These are phyloP conservation scores for Suillus luteus DNA, from an alignment of 768 basidiomycete genomes.

Conservation along the genomic window DNA sequence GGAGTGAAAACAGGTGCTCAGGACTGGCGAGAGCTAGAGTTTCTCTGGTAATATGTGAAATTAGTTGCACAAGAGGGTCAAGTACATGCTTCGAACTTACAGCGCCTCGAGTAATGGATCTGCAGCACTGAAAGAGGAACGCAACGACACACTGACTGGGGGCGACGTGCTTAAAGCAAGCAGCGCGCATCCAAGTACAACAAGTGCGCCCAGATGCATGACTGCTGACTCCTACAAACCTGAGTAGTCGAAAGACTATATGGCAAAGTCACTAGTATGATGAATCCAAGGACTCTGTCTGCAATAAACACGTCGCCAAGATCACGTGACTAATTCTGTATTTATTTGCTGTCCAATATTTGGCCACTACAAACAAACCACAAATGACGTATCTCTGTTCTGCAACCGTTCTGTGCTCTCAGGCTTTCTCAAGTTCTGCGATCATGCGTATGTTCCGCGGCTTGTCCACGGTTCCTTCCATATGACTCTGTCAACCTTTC, in stretches of 20 bases:
- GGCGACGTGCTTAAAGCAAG: slow-evolving; percentile 27
- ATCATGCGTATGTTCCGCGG: too few species aligned
- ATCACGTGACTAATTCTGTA: background rate
- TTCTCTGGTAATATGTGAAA: slow-evolving; percentile 57
- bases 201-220: slow-evolving; percentile 4
- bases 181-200: slow-evolving; percentile 16
- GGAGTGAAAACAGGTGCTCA: slow-evolving; percentile 71
- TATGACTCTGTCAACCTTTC: background rate
- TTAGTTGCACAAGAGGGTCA: background rate
- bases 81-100: slow-evolving; percentile 21
- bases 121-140: slow-evolving; percentile 29
- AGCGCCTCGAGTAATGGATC: slow-evolving; percentile 34
- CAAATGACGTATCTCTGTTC: too few species aligned
- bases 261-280: background rate
- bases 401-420: too few species aligned
- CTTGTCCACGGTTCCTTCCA: background rate
- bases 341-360: background rate
- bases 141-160: slow-evolving; percentile 32
- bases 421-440: too few species aligned
- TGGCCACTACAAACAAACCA: too few species aligned
- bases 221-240: background rate
- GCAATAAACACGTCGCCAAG: background rate
- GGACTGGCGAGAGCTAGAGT: slow-evolving; percentile 75
- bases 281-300: background rate
- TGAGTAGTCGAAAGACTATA: background rate